phyloP scores from a whole-genome alignment of 208 protist genomes.

The Crithidia acanthocephali region DNA sequence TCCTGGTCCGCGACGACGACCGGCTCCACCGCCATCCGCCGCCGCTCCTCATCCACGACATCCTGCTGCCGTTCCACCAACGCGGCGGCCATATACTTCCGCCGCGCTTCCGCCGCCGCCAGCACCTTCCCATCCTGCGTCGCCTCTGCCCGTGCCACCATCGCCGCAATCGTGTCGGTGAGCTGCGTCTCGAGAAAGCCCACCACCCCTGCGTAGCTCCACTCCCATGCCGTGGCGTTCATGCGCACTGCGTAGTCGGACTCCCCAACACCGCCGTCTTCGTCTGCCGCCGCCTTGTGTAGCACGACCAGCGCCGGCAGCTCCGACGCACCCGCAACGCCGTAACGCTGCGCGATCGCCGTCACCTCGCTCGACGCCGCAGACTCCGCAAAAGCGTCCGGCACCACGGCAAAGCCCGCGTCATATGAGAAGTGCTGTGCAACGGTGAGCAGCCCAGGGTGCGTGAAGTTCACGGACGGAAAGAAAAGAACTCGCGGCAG shows the following conservation, averaged over 20 bases:
- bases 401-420: slow-evolving; percentile 53
- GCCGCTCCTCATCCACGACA: slow-evolving; percentile 24
- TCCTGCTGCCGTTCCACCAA: slow-evolving; percentile 26
- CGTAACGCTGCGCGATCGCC: slow-evolving; percentile 42
- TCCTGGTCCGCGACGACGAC: slow-evolving; percentile 22
- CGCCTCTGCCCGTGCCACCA: slow-evolving; percentile 13
- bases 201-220: slow-evolving; percentile 19
- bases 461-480: slow-evolving; percentile 22
- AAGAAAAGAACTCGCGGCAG: slow-evolving; percentile 60
- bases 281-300: slow-evolving; percentile 14
- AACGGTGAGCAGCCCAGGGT: slow-evolving; percentile 29
- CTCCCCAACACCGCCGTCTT: slow-evolving; percentile 9
- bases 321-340: slow-evolving; percentile 23
- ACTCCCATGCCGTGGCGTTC: neutral
- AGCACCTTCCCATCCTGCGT: slow-evolving; percentile 7
- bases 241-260: slow-evolving; percentile 33
- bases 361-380: neutral
- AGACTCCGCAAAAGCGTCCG: slow-evolving; percentile 24
- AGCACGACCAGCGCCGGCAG: slow-evolving; percentile 44
- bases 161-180: slow-evolving; percentile 13
- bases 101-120: slow-evolving; percentile 13
- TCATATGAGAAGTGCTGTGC: slow-evolving; percentile 38
- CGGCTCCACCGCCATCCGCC: slow-evolving; percentile 10
- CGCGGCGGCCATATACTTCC: slow-evolving; percentile 15
- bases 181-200: slow-evolving; percentile 21